Base-by-base conservation (phyloP, 495 filamentous ascomycete species). In the Astrocystis sublimbata region DNA sequence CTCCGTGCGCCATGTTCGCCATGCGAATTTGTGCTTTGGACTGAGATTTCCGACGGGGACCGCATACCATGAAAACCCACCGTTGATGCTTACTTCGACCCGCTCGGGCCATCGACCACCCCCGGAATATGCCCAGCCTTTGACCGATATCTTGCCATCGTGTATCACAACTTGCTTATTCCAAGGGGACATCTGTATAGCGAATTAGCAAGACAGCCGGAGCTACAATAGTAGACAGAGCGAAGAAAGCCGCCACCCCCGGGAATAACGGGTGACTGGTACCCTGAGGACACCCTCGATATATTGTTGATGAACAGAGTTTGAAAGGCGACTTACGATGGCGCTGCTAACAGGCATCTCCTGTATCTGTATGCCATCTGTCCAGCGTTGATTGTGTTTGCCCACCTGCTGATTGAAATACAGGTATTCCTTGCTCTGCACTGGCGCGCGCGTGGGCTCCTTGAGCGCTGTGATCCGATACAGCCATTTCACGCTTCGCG, bases 281-380 rank as follows among this genome's bases (percentile, higher is more conserved):
- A n/a, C n/a, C n/a, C n/a, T n/a, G n/a, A n/a, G n/a, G n/a, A n/a
- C n/a, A n/a, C n/a, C n/a, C n/a, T n/a, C n/a, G n/a, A n/a, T n/a
- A n/a, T n/a, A n/a, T n/a, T n/a, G n/a, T n/a, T n/a, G n/a, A n/a
- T n/a, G n/a, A n/a, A n/a, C n/a, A n/a, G n/a, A 36, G 33, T 13
- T 30, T 30, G 26, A 8, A 28, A 17, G 5, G 10, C 23, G 23
- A 31, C 60, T 56, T 56, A 62, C 60, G 59, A 87, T 87, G 0
- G 85, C 85, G 19, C 78, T 82, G 26, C 75, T 78, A 2, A 88
- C 84, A 0, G 85, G 85, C 85, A 86, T 87, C 12, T 87, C 85
- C 65, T 87, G 85, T 62, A 88, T 88, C 41, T 78, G 78, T 52
- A 86, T 81, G 6, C 85, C 84, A 12, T 82, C 77, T 23, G 69